Evolutionary conservation across 1,284 basidiomycete species (phyloP).

Genomic region (Omphalotus olearius): DNA sequence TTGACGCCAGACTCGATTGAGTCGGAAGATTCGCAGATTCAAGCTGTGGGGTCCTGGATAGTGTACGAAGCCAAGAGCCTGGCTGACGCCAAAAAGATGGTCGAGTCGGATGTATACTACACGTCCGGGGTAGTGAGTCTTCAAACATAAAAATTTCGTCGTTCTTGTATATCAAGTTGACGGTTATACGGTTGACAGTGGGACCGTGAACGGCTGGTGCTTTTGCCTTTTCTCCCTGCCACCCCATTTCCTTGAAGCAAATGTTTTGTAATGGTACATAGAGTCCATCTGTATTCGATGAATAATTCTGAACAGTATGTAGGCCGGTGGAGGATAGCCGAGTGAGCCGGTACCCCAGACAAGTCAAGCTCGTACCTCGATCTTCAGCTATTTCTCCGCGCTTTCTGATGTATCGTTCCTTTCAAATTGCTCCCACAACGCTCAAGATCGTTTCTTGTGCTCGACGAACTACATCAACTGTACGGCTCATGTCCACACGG

Average conservation of each 20-base stretch:
- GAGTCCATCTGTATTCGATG: not conserved
- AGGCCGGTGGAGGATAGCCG: not conserved
- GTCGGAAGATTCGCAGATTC: conserved; percentile 28
- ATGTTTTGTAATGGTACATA: not conserved
- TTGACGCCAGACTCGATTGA: conserved; percentile 37
- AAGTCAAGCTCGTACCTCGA: too few relatives aligned
- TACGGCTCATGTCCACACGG: conserved; percentile 34
- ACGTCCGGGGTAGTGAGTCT: conserved; percentile 48
- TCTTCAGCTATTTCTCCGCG: not conserved
- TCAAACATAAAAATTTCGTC: not conserved
- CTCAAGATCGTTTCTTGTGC: not conserved
- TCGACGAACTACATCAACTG: conserved; percentile 19
- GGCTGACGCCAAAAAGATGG: conserved; percentile 39
- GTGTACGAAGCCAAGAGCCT: conserved; percentile 45
- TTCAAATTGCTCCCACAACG: conserved; percentile 3
- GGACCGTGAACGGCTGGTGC: conserved; percentile 36
- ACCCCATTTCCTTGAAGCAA: conserved; percentile 25
- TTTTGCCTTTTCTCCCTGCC: conserved; percentile 38
- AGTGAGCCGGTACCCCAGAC: not conserved
- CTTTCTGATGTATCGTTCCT: conserved; percentile 8
- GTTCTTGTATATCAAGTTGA: not conserved
- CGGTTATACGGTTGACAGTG: conserved; percentile 21
- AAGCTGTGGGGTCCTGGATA: conserved; percentile 47
- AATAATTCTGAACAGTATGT: not conserved
- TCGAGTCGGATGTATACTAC: conserved; percentile 55